Evolutionary conservation across 495 filamentous ascomycete species (phyloP).

Genomic region (Copromyces sp.): DNA sequence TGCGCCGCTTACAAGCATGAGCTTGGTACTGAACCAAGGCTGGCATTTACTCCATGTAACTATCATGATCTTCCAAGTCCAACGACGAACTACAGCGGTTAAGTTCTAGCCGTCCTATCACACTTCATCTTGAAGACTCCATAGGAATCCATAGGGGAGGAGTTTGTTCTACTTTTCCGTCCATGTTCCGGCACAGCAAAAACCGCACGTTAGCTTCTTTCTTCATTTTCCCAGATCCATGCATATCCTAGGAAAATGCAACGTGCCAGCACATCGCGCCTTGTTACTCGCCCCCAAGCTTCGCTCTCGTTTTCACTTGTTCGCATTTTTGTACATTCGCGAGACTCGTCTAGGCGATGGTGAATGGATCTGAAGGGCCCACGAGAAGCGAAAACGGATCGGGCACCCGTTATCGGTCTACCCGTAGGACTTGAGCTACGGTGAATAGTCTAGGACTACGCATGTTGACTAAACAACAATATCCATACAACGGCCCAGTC

Average conservation of each 20-base stretch:
- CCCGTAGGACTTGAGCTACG: neutral
- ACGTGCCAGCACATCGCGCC: neutral
- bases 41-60: neutral
- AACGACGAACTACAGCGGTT: neutral
- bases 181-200: neutral
- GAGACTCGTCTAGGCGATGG: neutral
- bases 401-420: neutral
- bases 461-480: neutral
- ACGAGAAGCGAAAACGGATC: neutral
- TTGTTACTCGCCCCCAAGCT: neutral
- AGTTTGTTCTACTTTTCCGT: neutral
- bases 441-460: neutral
- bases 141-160: neutral
- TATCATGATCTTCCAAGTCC: neutral
- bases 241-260: neutral
- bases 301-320: neutral
- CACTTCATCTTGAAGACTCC: neutral
- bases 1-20: neutral
- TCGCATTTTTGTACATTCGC: neutral
- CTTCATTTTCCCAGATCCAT: neutral
- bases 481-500: neutral
- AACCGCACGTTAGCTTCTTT: neutral
- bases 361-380: neutral
- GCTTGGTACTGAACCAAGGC: neutral
- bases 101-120: neutral